Evolutionary conservation across 768 basidiomycete species (phyloP), one percentile per base, ranked within the genome.

Genomic region (Leccinum broughii): DNA sequence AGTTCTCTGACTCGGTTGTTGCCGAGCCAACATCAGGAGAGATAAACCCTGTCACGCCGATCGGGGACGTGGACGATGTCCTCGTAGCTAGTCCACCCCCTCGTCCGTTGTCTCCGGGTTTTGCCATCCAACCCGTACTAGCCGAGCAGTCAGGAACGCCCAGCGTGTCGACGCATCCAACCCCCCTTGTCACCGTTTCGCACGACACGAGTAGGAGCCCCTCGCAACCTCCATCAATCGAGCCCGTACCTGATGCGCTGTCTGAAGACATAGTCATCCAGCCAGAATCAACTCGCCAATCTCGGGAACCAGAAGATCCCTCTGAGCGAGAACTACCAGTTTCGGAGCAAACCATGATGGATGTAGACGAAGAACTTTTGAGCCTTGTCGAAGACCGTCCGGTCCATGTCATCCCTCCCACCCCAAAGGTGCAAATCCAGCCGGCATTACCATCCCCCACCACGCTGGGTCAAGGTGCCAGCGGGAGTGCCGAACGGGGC

Each of bases 331-430:
- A 57, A 34, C 60, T 37, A 15, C 30, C 41, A 3, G 44, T 56
- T 26, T 37, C 55, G 20, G 64, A 67, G 32, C 63, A 51, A 74
- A 76, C 61, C 68, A 77, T 59, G 76, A 76, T 73, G 69, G 76
- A 86, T 57, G 83, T 82, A 13, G 81, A 82, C 11, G 77, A 88
- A 63, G 89, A 90, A 72, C 72, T 90, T 53, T 78, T 90, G 59
- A 88, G 87, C 65, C 76, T 91, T 26, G 76, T 91, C 32, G 89
- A 88, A 66, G 87, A 85, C 64, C 74, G 68, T 28, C 56, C 68
- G 56, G 56, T 59, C 30, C 24, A 51, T 58, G 32, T 39, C 17
- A 30, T 52, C 46, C 53, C 57, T 24, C 24, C 51, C 30, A 49
- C 35, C 13, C 41, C 48, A 34, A 63, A 59, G 49, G 30, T 34